Conservation (phyloP, 2,329 filamentous ascomycete species). For the Ophiosphaerella narmari region DNA sequence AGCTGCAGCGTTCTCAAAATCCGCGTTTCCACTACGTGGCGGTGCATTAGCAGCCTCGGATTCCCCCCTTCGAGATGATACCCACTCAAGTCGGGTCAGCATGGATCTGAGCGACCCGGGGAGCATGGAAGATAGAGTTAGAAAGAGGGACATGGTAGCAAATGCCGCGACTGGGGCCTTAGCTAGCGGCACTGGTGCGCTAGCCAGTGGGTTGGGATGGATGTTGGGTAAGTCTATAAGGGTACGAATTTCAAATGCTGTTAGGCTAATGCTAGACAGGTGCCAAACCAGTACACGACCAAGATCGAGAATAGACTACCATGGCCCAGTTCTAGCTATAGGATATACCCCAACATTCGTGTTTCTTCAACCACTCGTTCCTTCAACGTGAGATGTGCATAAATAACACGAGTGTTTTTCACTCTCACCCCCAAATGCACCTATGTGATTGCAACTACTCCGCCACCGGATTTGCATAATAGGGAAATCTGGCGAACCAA, state of each 20-base stretch:
- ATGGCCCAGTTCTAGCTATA: background rate
- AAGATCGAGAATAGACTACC: background rate
- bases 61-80: constrained; percentile 1
- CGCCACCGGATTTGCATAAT: too few relatives aligned
- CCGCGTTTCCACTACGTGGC: constrained; percentile 51
- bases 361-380: too few relatives aligned
- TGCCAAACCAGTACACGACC: constrained; percentile 36
- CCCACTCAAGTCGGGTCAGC: constrained; percentile 27
- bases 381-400: background rate
- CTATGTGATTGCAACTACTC: too few relatives aligned
- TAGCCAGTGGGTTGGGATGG: constrained; percentile 68
- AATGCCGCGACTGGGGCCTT: constrained; percentile 67
- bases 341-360: background rate
- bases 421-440: too few relatives aligned
- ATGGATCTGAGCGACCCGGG: constrained; percentile 45
- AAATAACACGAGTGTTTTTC: too few relatives aligned
- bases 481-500: too few relatives aligned
- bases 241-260: background rate
- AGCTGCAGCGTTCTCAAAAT: constrained; percentile 53
- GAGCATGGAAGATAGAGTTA: constrained; percentile 51
- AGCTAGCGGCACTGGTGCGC: constrained; percentile 63
- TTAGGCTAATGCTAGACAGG: constrained; percentile 21
- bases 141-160: constrained; percentile 75
- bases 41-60: constrained; percentile 15
- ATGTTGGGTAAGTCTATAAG: constrained; percentile 56